phyloP scores from a whole-genome alignment of 129 eudicot genomes.

The Centrapalus pauciflorus region DNA sequence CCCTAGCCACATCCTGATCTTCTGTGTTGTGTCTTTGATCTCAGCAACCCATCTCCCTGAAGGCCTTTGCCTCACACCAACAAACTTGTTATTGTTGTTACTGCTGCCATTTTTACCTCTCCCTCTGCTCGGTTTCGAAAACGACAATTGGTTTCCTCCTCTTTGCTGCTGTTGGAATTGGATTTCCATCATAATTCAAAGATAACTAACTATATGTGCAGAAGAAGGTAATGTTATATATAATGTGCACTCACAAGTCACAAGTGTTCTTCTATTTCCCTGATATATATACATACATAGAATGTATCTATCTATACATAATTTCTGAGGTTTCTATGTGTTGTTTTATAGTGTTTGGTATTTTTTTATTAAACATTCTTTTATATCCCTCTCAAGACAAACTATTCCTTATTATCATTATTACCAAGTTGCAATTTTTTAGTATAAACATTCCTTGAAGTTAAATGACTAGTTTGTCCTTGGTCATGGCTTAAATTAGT shows the following conservation, averaged over 20 bases:
- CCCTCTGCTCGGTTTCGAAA: slow-evolving; percentile 37
- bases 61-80: slow-evolving; percentile 87
- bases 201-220: too few species aligned
- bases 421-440: slow-evolving; percentile 25
- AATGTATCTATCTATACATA: slow-evolving; percentile 16
- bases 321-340: slow-evolving; percentile 47
- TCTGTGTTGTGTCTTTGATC: slow-evolving; percentile 85
- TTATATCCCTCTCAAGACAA: slow-evolving; percentile 18
- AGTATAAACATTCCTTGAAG: slow-evolving; percentile 9
- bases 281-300: slow-evolving; percentile 15
- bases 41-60: slow-evolving; percentile 96
- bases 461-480: slow-evolving; percentile 33
- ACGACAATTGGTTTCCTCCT: slow-evolving; percentile 12
- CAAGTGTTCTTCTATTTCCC: slow-evolving; percentile 23
- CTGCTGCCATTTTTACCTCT: slow-evolving; percentile 34
- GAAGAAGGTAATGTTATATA: not conserved
- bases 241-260: slow-evolving; percentile 15
- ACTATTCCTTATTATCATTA: slow-evolving; percentile 10
- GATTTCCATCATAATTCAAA: slow-evolving; percentile 41
- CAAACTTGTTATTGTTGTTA: slow-evolving; percentile 47
- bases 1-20: slow-evolving; percentile 90
- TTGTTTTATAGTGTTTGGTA: slow-evolving; percentile 41
- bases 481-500: not conserved
- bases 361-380: slow-evolving; percentile 34
- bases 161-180: slow-evolving; percentile 52